Evolutionary conservation across 345 rosid species (phyloP).

Genomic region (Erucastrum elatum): DNA sequence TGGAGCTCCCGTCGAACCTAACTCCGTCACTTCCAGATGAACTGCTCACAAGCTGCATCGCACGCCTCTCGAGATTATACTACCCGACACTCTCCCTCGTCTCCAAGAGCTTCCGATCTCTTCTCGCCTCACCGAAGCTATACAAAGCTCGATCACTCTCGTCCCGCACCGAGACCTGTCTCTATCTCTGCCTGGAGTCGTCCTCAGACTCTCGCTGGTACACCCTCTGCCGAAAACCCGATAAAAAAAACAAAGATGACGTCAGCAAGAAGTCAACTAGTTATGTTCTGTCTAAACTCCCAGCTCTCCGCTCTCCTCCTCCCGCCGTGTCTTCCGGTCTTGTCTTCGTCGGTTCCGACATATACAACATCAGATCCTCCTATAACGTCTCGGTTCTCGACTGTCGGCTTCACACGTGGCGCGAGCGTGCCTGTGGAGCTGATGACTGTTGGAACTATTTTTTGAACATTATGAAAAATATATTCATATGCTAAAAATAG

Average conservation of each 20-base stretch:
- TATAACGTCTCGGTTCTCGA: background rate
- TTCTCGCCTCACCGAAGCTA: background rate
- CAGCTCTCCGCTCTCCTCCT: background rate
- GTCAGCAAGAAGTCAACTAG: background rate
- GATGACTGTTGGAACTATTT: background rate
- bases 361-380: background rate
- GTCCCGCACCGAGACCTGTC: background rate
- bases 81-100: background rate
- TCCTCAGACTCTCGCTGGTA: background rate
- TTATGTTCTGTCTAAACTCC: background rate
- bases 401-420: background rate
- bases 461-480: too few relatives aligned
- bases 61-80: background rate
- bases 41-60: background rate
- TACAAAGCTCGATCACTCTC: background rate
- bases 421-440: background rate
- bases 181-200: background rate
- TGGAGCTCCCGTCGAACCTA: background rate
- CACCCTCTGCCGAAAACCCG: background rate
- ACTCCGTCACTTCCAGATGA: background rate
- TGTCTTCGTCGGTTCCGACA: background rate
- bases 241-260: background rate
- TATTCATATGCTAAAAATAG: too few relatives aligned
- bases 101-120: background rate
- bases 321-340: background rate